phyloP scores from a whole-genome alignment of 2,329 filamentous ascomycete genomes.

The Dactylonectria estremocensis region DNA sequence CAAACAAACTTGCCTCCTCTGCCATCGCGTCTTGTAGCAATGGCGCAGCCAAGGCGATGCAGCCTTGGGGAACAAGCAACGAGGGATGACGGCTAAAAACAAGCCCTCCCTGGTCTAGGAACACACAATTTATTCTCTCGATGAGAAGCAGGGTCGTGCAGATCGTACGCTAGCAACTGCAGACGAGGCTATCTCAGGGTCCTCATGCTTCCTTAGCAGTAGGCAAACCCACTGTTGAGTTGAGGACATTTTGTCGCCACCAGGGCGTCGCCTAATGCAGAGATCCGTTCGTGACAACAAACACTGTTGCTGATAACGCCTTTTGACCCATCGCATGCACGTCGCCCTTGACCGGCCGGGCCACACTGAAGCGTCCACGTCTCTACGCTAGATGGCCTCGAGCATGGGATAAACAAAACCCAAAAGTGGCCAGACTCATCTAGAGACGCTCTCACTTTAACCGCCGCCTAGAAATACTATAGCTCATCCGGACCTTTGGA shows the following conservation, averaged over 20 bases:
- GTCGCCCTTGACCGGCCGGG: slow-evolving; percentile 17
- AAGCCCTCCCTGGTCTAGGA: slow-evolving; percentile 17
- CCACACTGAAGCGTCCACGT: slow-evolving; percentile 26
- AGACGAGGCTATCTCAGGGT: slow-evolving; percentile 6
- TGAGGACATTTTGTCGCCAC: slow-evolving; percentile 11
- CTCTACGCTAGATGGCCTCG: not conserved
- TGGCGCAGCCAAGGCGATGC: not conserved
- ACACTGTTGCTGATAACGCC: slow-evolving; percentile 6
- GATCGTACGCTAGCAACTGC: slow-evolving; percentile 25
- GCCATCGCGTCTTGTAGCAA: not conserved
- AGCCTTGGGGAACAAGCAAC: not conserved
- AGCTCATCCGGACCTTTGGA: not conserved
- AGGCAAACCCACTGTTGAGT: slow-evolving; percentile 3
- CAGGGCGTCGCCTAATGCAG: not conserved
- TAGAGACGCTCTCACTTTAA: not conserved
- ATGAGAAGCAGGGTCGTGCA: slow-evolving; percentile 22
- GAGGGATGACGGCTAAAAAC: slow-evolving; percentile 3
- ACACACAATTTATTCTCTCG: slow-evolving; percentile 11
- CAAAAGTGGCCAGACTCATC: slow-evolving; percentile 2
- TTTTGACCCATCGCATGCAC: slow-evolving; percentile 13
- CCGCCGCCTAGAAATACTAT: not conserved
- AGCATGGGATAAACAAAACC: not conserved
- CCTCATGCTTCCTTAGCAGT: not conserved
- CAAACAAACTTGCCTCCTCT: not conserved
- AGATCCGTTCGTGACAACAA: not conserved